Evolutionary conservation across 2,329 filamentous ascomycete species (phyloP), one percentile per base, ranked within the genome.

Genomic region (Alternaria triticimaculans): DNA sequence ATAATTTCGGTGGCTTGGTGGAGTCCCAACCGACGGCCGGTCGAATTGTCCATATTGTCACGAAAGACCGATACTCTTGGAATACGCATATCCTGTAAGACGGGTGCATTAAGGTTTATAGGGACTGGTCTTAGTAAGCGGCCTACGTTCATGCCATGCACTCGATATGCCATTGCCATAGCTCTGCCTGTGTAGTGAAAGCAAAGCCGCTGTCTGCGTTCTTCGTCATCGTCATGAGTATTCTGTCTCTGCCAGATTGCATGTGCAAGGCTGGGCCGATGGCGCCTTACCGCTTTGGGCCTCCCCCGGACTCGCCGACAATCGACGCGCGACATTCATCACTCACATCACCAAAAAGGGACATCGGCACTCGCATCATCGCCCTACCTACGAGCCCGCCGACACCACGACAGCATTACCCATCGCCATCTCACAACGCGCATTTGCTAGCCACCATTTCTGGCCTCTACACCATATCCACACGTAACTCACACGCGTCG

Each of bases 401-500:
- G 11, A 30, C 57, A 30, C 58, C 11, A 60, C 58, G 18, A 30
- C 56, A 15, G 37, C 25, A 43, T 60, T 10, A 11, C 26, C 11
- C 43, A 56, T 48, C 56, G 11, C 45, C 44, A 56, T 55, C 61
- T 44, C 9, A 51, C 44, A 18, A 62, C 20, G 26, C 23, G 37
- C 25, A 60, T 51, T 15, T 26, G 5, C 33, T 28, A 21, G 5
- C 28, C 20, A 26, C 49, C n/a, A 15, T 14, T 45, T 60, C 43
- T 10, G 23, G 15, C n/a, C 30, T 43, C 28, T 33, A 44, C 21
- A 18, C 18, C 43, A 14, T 25, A 20, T 30, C 21, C 54, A 41
- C 45, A 49, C 54, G 49, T 37, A 44, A 49, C 46, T 63, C 60
- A 56, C 67, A 78, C 78, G 76, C 78, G 76, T 78, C 75, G 76